Evolutionary conservation across 257 asterid species (phyloP), one percentile per base, ranked within the genome.

Genomic region (Scutellaria barbata): DNA sequence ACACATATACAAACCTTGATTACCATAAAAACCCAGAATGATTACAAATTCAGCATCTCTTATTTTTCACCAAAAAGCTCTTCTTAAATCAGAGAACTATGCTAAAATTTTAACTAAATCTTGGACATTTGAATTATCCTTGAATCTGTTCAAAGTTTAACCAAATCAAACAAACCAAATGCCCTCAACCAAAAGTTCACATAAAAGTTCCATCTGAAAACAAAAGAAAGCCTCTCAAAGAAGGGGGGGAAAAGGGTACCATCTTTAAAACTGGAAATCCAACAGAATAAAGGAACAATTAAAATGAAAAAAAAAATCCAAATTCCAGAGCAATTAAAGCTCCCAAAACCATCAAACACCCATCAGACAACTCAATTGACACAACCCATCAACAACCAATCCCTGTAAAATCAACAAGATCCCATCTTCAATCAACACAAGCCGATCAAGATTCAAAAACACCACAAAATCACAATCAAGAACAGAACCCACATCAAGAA

Each of bases 381-480:
- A 59, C 72, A 74, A 63, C 3, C 58, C 42, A 35, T 59, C 74
- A 65, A 55, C 69, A 47, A 50, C 16, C 67, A 69, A 9, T 64
- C 81, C 20, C 58, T 5, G 33, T 14, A 72, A 72, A 81, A 52
- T 22, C 0, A 54, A 58, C 71, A 80, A 66, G 81, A 81, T 84
- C 75, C 55, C 73, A 76, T 63, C 79, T 79, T 46, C 53, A 61
- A 48, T 53, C 66, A 61, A 74, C 42, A 51, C 66, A 66, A 58
- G 74, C 30, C 76, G 76, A 84, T 79, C 77, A 72, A 77, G 74
- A 81, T 68, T 63, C 74, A 59, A 54, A 60, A 43, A 66, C 68
- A 8, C 71, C 47, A 69, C 4, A 40, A n/a, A 79, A 56, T 41
- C 16, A 69, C 69, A 5, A n/a, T 13, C 42, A 37, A 12, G 5